phyloP scores from a whole-genome alignment of 2,329 filamentous ascomycete species.

The Apiospora pterosperma region DNA sequence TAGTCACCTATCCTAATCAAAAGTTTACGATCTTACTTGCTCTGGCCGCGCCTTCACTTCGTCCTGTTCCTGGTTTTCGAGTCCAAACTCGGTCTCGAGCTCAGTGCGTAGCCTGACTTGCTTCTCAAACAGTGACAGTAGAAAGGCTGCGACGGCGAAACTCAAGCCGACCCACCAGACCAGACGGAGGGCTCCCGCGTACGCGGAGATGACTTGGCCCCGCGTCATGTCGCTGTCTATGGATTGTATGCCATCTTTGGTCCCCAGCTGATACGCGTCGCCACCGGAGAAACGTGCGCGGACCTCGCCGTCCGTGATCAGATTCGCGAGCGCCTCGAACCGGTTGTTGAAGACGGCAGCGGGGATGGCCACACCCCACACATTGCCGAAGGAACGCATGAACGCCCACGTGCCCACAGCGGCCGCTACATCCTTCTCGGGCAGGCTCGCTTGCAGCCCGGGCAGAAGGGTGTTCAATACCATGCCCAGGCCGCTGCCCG shows the following conservation, averaged over 20 bases:
- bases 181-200: conserved; percentile 28
- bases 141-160: conserved; percentile 28
- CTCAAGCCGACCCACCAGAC: conserved; percentile 34
- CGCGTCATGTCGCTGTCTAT: conserved; percentile 11
- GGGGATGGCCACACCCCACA: conserved; percentile 37
- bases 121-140: conserved; percentile 30
- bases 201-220: conserved; percentile 29
- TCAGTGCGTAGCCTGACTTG: conserved; percentile 33
- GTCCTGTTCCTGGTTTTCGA: no score
- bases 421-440: conserved; percentile 24
- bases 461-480: conserved; percentile 33
- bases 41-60: no score
- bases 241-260: conserved; percentile 14
- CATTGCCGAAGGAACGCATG: conserved; percentile 35
- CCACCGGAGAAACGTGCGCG: conserved; percentile 11
- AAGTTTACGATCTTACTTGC: no score
- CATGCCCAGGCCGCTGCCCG: conserved; percentile 34
- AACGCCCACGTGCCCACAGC: conserved; percentile 35
- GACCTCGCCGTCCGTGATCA: not conserved
- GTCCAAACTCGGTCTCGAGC: conserved; percentile 36
- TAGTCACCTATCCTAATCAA: no score
- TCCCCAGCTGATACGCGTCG: conserved; percentile 16
- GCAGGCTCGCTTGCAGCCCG: conserved; percentile 30
- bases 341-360: conserved; percentile 30
- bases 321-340: not conserved